phyloP scores from a whole-genome alignment of 495 filamentous ascomycete genomes.

The Sordaria brevicollis region DNA sequence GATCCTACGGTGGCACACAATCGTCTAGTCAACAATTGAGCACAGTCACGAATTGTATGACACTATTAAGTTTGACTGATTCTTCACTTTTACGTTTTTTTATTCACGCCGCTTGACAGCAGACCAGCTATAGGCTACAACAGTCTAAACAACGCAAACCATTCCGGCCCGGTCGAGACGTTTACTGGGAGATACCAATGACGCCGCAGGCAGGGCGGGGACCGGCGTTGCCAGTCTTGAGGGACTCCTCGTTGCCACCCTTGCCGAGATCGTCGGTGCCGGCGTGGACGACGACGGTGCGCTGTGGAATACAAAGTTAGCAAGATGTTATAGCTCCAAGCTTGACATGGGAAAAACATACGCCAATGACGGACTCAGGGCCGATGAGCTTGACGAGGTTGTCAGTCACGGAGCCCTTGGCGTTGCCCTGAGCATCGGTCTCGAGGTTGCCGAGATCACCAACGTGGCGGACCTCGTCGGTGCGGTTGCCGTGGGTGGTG shows the following conservation, averaged over 20 bases:
- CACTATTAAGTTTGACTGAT: background rate
- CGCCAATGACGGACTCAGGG: slow-evolving; percentile 87
- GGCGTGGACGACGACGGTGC: slow-evolving; percentile 87
- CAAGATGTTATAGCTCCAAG: background rate
- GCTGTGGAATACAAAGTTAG: slow-evolving; percentile 38
- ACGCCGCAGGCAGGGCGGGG: slow-evolving; percentile 90
- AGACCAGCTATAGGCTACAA: background rate
- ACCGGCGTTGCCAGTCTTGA: slow-evolving; percentile 96
- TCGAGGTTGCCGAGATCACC: slow-evolving; percentile 96
- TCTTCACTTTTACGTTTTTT: background rate
- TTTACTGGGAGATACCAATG: slow-evolving; percentile 70
- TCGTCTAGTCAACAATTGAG: too few relatives aligned
- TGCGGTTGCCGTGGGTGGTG: slow-evolving; percentile 85
- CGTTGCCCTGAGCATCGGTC: slow-evolving; percentile 84
- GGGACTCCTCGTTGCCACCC: slow-evolving; percentile 82
- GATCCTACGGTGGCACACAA: too few relatives aligned
- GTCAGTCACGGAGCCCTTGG: slow-evolving; percentile 66
- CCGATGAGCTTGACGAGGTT: slow-evolving; percentile 87
- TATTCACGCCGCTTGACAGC: background rate
- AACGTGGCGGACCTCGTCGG: slow-evolving; percentile 77
- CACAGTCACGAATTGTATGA: background rate
- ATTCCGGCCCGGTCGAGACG: background rate
- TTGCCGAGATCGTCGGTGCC: slow-evolving; percentile 93
- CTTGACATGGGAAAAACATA: slow-evolving; percentile 39
- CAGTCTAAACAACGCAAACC: background rate